Base-by-base conservation (phyloP, 1,139 yeast species). In the Suhomyces coccinellae region DNA sequence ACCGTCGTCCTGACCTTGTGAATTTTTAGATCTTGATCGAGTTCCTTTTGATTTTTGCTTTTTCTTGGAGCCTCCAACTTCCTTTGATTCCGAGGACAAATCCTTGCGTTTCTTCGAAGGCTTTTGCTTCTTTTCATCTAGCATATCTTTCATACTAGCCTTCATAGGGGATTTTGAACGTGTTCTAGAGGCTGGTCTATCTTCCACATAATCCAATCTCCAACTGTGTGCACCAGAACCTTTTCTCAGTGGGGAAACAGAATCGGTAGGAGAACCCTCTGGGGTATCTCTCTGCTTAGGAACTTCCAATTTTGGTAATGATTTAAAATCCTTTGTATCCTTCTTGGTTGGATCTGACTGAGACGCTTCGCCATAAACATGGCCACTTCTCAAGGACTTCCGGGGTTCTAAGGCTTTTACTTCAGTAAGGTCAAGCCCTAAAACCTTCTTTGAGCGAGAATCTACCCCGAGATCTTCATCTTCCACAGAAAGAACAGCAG, bases 151-250 rank as follows among this genome's bases (percentile, higher is more conserved):
- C 38, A 70, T 52, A 31, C 65, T 59, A 40, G 65, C 57, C 49
- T 73, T 73, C 47, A 72, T 52, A 0, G 78, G 78, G 1, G 77
- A 72, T 49, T 69, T 70, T 2, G 77, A 71, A 41, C 78, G 53
- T 0, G 77, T 73, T 41, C 77, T 50, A 15, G 59, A 54, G 0
- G 77, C 73, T 2, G 77, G 77, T 14, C 57, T 57, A 40, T 66
- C 74, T 10, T 40, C 42, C 17, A 33, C 33, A 8, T 33, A 35
- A 6, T 46, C 50, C 20, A 44, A 34, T 28, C 40, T 36, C 49
- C 49, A 46, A 13, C 35, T 44, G 3, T 41, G 43, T 10, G 46
- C 41, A 13, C 49, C 52, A 7, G 48, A 42, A 3, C 42, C 35
- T 16, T 40, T 44, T 26, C 48, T 30, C 38, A 46, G 31, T n/a